Conservation (phyloP, 1,284 basidiomycete species). For the Ustilago esculenta region DNA sequence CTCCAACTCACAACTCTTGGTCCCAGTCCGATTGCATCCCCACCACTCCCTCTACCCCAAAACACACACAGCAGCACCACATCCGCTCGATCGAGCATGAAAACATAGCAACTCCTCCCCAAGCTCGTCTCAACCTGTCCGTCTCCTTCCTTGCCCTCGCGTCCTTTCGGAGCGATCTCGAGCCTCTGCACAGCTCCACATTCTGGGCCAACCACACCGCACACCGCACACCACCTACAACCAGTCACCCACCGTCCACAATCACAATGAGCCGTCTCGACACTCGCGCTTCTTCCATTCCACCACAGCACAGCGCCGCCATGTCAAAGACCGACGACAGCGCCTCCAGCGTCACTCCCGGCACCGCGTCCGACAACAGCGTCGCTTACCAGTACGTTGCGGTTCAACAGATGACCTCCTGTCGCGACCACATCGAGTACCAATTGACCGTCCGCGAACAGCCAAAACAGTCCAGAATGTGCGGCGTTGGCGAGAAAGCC, state of each 20-base stretch:
- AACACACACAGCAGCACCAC: background rate
- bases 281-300: slow-evolving; percentile 12
- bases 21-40: too few species aligned
- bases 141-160: background rate
- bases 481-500: slow-evolving; percentile 75
- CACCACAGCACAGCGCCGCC: slow-evolving; percentile 3
- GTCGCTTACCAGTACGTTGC: slow-evolving; percentile 58
- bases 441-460: slow-evolving; percentile 60
- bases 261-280: slow-evolving; percentile 12
- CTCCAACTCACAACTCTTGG: too few species aligned
- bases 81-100: slow-evolving; percentile 13
- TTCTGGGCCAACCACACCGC: too few species aligned
- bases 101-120: background rate
- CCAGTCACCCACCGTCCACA: background rate
- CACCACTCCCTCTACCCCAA: too few species aligned
- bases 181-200: too few species aligned
- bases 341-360: slow-evolving; percentile 24
- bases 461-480: slow-evolving; percentile 64
- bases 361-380: slow-evolving; percentile 25
- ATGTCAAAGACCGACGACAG: slow-evolving; percentile 31
- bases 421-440: slow-evolving; percentile 60
- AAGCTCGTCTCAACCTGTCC: background rate
- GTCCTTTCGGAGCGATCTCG: background rate
- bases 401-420: slow-evolving; percentile 50
- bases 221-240: background rate